phyloP scores from a whole-genome alignment of 495 filamentous ascomycete genomes.

The Cryomyces minteri region DNA sequence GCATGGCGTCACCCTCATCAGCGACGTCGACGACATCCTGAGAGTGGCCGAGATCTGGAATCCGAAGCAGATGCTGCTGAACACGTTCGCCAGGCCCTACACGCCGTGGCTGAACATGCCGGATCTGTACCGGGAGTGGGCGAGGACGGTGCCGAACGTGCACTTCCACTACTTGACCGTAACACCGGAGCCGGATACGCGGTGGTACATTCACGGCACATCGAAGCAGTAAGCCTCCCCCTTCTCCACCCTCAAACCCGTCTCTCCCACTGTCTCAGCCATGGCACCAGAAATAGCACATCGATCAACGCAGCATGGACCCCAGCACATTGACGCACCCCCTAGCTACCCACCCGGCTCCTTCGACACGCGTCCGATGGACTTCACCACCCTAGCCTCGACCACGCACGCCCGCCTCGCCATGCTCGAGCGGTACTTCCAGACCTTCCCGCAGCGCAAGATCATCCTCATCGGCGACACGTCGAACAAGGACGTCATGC shows the following conservation, averaged over 20 bases:
- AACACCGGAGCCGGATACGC: neutral
- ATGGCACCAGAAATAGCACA: too few species aligned
- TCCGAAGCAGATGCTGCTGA: neutral
- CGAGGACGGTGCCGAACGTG: neutral
- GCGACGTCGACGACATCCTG: conserved; percentile 34
- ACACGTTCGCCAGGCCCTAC: neutral
- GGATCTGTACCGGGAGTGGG: neutral
- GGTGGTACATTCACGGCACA: neutral
- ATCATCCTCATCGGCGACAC: conserved; percentile 3
- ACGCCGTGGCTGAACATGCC: neutral
- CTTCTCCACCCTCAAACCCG: too few species aligned
- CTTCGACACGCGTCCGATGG: conserved; percentile 1
- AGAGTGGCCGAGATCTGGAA: conserved; percentile 10
- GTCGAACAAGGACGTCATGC: neutral
- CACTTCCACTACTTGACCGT: neutral
- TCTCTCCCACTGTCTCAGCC: too few species aligned
- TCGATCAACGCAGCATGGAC: too few species aligned
- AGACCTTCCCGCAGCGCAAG: conserved; percentile 4
- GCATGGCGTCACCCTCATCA: conserved; percentile 22
- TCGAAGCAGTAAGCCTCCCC: too few species aligned
- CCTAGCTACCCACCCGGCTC: neutral
- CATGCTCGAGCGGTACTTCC: neutral
- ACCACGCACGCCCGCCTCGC: neutral
- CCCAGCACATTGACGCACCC: too few species aligned
- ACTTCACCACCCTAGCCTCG: neutral